Base-by-base conservation (phyloP, 2,329 filamentous ascomycete genomes). In the Calcarisporium arbuscula region DNA sequence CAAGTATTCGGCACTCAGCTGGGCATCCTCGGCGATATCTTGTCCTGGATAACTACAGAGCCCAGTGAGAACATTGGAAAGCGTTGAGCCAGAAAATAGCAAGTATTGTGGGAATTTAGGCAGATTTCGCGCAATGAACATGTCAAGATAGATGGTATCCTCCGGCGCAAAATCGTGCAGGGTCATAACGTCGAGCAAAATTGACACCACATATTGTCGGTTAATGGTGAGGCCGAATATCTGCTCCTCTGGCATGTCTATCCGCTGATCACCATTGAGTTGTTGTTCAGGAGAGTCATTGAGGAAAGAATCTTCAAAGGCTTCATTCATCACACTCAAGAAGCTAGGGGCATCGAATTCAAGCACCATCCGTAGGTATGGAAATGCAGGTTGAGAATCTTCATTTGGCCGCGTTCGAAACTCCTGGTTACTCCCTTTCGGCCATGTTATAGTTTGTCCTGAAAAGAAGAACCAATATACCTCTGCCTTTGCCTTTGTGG, bases 91-190 rank as follows among this genome's bases (percentile, higher is more conserved):
- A 0, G 90, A 85, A 30, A 98, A 77, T 9, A 96, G 74, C 32
- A 98, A 80, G 51, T 95, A 95, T 54, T 96, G 90, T 1, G 89
- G 88, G 52, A 95, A 98, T 57, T 98, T 98, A 4, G 94, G 86
- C 32, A 98, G 65, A 54, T 95, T 98, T 36, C 92, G 80, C 14
- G 92, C 90, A 53, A 98, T 84, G 53, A 98, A 98, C 88, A 98
- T 98, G 60, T 98, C 88, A 28, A 98, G 74, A 58, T 95, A 98
- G 36, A 98, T 85, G 10, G 85, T 89, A 52, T 96, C 88, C 41
- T 84, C 77, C 0, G 80, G 61, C 1, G 79, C 74, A 58, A 95
- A 96, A 30, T 85, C 77, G 5, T 72, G 67, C 1, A 77, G 65
- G 32, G 80, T 84, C 86, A 98, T 94, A 19, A 95, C 82, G 55